Evolutionary conservation across 2,329 filamentous ascomycete species (phyloP), one percentile per base, ranked within the genome.

Genomic region (Aspergillus cejpii): DNA sequence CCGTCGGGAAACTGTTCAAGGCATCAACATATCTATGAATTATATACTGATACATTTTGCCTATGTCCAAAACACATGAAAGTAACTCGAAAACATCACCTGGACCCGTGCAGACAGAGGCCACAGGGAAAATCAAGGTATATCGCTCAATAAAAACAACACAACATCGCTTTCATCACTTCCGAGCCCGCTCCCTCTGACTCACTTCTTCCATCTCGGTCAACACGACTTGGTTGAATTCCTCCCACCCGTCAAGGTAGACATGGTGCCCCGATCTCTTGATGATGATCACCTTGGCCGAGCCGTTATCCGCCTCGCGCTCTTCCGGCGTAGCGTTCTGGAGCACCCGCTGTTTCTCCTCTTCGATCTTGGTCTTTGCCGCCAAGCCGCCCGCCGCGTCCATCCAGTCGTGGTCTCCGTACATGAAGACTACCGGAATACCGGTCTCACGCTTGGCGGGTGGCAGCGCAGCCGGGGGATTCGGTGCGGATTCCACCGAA

Each of bases 351-450:
- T 70, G 68, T 52, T 78, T 79, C 51, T 84, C 81, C 46, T 83
- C 75, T 48, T 87, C 83, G 10, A 97, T 77, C 64, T 85, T 89
- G 67, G 90, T 80, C 60, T 85, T 80, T 0, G 90, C 83, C 0
- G 85, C 88, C 37, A 83, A 80, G 0, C 92, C 92, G 21, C 90
- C 92, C 0, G 81, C 81, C 6, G 92, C 83, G 55, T 98, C 92
- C 92, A 98, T 98, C 92, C 92, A 98, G 72, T 98, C 92, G 60
- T 92, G 83, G 58, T 97, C 90, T 51, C 92, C 92, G 62, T 98
- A 98, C 85, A 97, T 90, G 63, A 98, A 79, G 6, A 97, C 78
- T 24, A 97, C 74, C 0, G 92, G 91, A 39, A 89, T 74, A 1
- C 90, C 89, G 0, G 77, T 85, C 55, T 81, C 79, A 7, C 72